phyloP scores from a whole-genome alignment of 495 filamentous ascomycete species.

The Xylaria longipes region DNA sequence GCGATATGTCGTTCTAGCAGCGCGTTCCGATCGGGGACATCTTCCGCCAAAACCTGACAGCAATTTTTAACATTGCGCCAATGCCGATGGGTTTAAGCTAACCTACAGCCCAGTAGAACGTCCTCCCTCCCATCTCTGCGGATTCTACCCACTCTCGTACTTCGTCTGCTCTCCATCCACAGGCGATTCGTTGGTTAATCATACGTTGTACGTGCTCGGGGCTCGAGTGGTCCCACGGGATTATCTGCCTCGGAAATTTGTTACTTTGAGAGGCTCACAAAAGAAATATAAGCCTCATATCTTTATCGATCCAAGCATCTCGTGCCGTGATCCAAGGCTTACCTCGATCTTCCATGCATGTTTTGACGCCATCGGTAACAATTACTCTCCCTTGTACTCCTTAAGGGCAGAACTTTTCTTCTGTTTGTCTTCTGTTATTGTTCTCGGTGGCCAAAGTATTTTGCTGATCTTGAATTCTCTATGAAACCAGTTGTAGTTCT shows the following conservation, averaged over 20 bases:
- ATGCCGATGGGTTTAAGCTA: not conserved
- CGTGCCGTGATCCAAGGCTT: not conserved
- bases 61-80: slow-evolving; percentile 17
- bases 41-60: slow-evolving; percentile 36
- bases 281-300: not conserved
- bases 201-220: slow-evolving; percentile 44
- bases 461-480: not conserved
- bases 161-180: slow-evolving; percentile 45
- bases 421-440: not conserved
- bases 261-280: not conserved
- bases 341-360: slow-evolving; percentile 41
- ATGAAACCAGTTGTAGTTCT: not conserved
- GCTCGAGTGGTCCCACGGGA: slow-evolving; percentile 48
- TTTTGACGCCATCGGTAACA: slow-evolving; percentile 32
- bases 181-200: slow-evolving; percentile 48
- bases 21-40: slow-evolving; percentile 33
- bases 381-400: not conserved
- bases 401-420: not conserved
- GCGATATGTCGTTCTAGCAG: slow-evolving; percentile 35
- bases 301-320: not conserved
- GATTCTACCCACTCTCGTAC: slow-evolving; percentile 39
- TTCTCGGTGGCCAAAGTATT: not conserved
- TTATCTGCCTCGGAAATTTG: slow-evolving; percentile 31
- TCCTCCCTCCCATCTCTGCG: slow-evolving; percentile 38
- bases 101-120: slow-evolving; percentile 44